A percentile compares a stretch with the other conserved stretches of the same genome.
These are phyloP conservation scores for Oryza rufipogon DNA, from an alignment of 176 grass and related monocot genomes.

Conservation along the genomic window DNA sequence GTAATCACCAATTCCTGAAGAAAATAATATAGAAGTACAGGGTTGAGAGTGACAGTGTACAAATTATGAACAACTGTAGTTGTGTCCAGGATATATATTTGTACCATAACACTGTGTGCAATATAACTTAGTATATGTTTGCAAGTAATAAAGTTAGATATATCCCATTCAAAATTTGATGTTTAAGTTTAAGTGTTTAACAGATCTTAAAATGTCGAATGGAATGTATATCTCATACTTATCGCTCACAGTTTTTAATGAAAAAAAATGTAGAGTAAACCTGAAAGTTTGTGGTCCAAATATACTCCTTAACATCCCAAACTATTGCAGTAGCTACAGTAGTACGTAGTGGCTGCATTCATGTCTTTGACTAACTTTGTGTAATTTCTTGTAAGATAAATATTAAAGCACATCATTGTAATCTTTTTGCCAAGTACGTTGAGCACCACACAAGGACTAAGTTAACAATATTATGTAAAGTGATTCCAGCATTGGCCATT, in stretches of 20 bases:
- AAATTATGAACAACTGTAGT: neutral
- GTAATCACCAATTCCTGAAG: too few relatives aligned
- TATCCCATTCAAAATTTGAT: neutral
- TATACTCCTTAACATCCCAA: neutral
- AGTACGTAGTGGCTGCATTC: neutral
- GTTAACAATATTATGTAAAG: neutral
- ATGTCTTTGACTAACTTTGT: neutral
- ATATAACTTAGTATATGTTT: neutral
- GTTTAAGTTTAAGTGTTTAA: neutral
- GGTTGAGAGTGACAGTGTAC: neutral
- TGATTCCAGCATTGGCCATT: conserved; percentile 1
- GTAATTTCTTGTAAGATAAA: neutral
- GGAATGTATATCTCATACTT: neutral
- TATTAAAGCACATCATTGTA: neutral
- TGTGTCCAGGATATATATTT: neutral
- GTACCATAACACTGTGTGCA: neutral
- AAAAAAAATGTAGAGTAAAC: neutral
- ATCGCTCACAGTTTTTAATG: neutral
- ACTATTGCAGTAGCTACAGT: conserved; percentile 1
- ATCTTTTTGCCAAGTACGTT: neutral
- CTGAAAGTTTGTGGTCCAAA: neutral
- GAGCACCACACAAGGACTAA: neutral
- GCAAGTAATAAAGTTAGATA: neutral
- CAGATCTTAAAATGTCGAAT: neutral
- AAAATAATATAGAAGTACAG: too few relatives aligned